Percentiles rank a stretch among this genome's conserved stretches.
Evolutionary conservation across 495 filamentous ascomycete species (phyloP).

Genomic region (Xylaria grammica): DNA sequence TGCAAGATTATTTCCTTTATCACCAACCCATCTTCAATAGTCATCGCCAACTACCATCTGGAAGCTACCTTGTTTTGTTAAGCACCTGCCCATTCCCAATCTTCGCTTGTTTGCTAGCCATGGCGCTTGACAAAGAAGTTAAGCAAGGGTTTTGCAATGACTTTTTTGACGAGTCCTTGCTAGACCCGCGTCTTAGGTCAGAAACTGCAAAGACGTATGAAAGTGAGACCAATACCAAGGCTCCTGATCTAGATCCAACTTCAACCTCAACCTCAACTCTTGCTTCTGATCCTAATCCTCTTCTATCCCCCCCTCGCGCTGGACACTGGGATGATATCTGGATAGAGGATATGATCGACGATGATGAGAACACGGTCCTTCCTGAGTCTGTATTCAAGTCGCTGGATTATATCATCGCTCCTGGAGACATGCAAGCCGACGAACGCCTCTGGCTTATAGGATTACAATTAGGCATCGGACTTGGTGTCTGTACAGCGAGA

Average conservation of each 20-base stretch:
- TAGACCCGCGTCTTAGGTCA: conserved; percentile 14
- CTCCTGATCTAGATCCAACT: no score
- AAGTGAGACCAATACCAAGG: background rate
- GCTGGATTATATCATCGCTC: conserved; percentile 11
- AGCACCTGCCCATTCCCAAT: background rate
- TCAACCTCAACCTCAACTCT: background rate
- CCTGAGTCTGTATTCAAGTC: background rate
- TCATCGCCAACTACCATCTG: background rate
- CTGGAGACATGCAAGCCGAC: background rate
- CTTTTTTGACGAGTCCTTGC: background rate
- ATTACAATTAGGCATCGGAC: conserved; percentile 21
- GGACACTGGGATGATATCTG: background rate
- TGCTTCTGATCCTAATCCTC: background rate
- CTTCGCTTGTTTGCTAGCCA: background rate
- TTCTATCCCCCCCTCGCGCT: background rate
- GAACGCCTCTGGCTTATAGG: conserved; percentile 19
- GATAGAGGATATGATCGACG: background rate
- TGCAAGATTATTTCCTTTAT: background rate
- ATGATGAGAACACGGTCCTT: background rate
- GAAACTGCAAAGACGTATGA: background rate
- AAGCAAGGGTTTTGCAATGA: background rate
- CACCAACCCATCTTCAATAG: background rate
- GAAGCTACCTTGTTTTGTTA: background rate
- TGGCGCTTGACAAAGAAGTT: background rate
- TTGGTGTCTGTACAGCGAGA: background rate